Evolutionary conservation across 1,139 yeast genomes (phyloP).

Genomic region (Diutina mesorugosa): DNA sequence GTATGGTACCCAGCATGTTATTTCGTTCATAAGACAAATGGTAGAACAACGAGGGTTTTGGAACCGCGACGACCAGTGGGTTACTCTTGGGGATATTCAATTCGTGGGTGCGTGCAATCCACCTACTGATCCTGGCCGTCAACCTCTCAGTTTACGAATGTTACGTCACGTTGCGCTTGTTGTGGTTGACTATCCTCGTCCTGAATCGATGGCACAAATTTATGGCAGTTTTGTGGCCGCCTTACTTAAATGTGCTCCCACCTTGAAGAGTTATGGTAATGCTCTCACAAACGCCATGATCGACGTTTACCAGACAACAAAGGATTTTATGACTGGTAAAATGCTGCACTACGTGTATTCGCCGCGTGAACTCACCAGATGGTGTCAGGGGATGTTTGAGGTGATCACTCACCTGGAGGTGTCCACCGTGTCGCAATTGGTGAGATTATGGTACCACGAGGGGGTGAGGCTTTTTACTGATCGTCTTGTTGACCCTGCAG

Average conservation of each 20-base stretch:
- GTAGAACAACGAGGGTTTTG: slow-evolving; percentile 72
- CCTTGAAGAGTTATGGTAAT: slow-evolving; percentile 38
- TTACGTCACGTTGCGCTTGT: slow-evolving; percentile 56
- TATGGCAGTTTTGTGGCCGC: slow-evolving; percentile 50
- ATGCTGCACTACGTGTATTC: slow-evolving; percentile 64
- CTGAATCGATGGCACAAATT: slow-evolving; percentile 50
- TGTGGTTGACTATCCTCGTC: slow-evolving; percentile 73
- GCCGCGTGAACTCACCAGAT: slow-evolving; percentile 85
- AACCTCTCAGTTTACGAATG: slow-evolving; percentile 46
- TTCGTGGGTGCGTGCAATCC: slow-evolving; percentile 96
- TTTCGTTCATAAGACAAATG: slow-evolving; percentile 67
- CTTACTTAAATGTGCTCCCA: slow-evolving; percentile 50
- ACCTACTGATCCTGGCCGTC: slow-evolving; percentile 70
- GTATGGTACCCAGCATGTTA: slow-evolving; percentile 68
- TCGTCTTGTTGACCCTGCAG: slow-evolving; percentile 39
- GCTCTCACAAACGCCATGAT: slow-evolving; percentile 58
- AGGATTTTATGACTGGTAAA: slow-evolving; percentile 5
- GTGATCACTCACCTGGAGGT: slow-evolving; percentile 14
- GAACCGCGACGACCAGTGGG: slow-evolving; percentile 57
- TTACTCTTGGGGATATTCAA: slow-evolving; percentile 50
- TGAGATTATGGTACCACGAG: slow-evolving; percentile 75
- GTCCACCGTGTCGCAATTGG: slow-evolving; percentile 24
- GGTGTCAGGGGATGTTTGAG: slow-evolving; percentile 68
- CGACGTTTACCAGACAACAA: slow-evolving; percentile 39
- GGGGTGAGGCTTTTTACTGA: slow-evolving; percentile 69